Conservation (phyloP, 2,329 filamentous ascomycete genomes). For the Nemania bipapillata region DNA sequence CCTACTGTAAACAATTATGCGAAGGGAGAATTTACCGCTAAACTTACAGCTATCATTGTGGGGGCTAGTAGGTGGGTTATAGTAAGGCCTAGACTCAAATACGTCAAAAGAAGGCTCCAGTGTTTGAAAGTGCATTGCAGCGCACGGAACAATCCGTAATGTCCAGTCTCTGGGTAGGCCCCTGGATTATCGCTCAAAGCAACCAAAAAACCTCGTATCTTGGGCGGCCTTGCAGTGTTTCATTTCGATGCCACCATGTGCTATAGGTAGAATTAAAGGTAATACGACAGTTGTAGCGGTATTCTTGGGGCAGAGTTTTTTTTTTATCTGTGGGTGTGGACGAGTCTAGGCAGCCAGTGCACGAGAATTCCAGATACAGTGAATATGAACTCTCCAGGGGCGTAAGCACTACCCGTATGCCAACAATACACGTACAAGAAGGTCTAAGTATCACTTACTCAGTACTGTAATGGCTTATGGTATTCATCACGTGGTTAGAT, state of each 20-base stretch:
- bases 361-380: background rate
- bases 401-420: background rate
- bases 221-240: background rate
- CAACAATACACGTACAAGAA: background rate
- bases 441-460: too few species aligned
- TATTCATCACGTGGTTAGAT: background rate
- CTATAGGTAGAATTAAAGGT: background rate
- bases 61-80: background rate
- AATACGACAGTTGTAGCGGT: background rate
- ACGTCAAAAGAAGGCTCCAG: background rate
- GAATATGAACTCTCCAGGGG: background rate
- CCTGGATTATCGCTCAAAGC: background rate
- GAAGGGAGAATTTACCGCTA: background rate
- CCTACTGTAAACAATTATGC: background rate
- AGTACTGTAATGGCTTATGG: background rate
- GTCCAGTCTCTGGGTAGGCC: background rate
- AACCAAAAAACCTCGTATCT: background rate
- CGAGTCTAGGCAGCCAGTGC: constrained; percentile 2
- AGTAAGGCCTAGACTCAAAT: background rate
- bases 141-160: background rate
- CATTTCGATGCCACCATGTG: background rate
- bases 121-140: background rate
- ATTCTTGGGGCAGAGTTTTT: background rate
- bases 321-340: background rate
- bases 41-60: background rate